These are phyloP conservation scores for Blastocystis sp. DNA, from an alignment of 352 stramenopile genomes.

Conservation along the genomic window DNA sequence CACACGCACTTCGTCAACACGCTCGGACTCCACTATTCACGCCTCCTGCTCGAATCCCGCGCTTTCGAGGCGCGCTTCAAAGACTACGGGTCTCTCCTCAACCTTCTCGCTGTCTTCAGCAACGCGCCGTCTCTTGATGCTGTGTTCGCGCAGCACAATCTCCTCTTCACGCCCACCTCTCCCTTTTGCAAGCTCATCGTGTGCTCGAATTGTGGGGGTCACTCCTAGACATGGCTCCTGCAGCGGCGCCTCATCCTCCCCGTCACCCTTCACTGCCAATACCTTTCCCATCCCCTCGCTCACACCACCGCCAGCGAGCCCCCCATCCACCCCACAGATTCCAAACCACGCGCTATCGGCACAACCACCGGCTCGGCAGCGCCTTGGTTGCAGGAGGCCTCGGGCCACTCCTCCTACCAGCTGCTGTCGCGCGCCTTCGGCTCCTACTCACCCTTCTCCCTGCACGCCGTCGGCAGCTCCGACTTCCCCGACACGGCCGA, in stretches of 20 bases:
- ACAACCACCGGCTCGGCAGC: neutral
- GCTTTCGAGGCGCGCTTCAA: constrained; percentile 31
- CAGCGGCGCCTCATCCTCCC: constrained; percentile 54
- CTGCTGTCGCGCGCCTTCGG: neutral
- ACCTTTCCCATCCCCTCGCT: neutral
- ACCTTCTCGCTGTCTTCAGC: constrained; percentile 61
- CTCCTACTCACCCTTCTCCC: constrained; percentile 16
- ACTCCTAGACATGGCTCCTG: constrained; percentile 34
- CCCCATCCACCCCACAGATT: no score
- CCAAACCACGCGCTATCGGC: no score
- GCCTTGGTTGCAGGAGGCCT: neutral
- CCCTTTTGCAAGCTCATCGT: constrained; percentile 18
- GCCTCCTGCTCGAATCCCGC: neutral
- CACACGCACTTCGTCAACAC: constrained; percentile 24
- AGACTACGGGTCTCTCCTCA: constrained; percentile 28
- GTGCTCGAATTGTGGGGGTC: neutral
- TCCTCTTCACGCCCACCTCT: neutral
- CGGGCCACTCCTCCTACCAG: neutral
- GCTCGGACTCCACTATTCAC: neutral
- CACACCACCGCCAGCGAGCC: neutral
- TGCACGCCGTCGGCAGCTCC: neutral
- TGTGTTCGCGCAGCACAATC: constrained; percentile 35
- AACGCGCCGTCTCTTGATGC: constrained; percentile 29
- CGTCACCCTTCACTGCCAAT: constrained; percentile 26
- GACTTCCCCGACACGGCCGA: neutral